A percentile compares a stretch with the other conserved stretches of the same genome.
Conservation (phyloP, 2,329 filamentous ascomycete species). For the Plenodomus biglobosus region DNA sequence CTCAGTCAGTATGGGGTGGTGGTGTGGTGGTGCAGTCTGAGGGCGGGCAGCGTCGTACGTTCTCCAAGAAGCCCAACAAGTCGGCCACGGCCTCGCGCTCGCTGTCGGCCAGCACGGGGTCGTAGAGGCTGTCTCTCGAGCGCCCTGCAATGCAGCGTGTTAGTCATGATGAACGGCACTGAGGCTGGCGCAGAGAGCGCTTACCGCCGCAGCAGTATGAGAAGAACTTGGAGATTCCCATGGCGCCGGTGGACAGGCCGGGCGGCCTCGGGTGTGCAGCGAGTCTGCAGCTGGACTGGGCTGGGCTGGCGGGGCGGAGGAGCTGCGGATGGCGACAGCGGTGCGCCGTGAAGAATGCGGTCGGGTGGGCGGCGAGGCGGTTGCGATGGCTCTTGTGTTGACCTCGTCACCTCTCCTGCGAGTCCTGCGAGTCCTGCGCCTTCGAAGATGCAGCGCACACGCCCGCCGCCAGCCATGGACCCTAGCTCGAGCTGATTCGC, state of each 20-base stretch:
- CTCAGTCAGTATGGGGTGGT: conserved; percentile 40
- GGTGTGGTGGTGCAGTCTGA: conserved; percentile 5
- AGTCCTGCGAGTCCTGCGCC: neutral
- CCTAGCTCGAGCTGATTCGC: too few relatives aligned
- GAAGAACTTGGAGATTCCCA: conserved; percentile 43
- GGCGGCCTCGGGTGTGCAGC: conserved; percentile 3
- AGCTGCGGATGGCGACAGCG: conserved; percentile 5
- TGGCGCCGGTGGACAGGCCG: conserved; percentile 32
- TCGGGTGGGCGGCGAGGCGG: conserved; percentile 13
- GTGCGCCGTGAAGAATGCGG: conserved; percentile 9
- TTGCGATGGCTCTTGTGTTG: neutral
- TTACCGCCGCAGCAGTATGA: conserved; percentile 45
- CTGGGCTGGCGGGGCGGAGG: conserved; percentile 2
- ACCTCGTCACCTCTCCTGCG: neutral
- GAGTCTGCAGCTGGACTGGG: conserved; percentile 6
- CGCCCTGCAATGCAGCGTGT: conserved; percentile 40
- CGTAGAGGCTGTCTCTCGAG: conserved; percentile 52
- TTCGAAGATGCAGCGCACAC: conserved; percentile 2
- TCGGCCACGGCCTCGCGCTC: conserved; percentile 97
- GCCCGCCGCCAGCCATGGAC: conserved; percentile 1
- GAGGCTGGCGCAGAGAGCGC: conserved; percentile 9
- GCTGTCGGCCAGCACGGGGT: conserved; percentile 80
- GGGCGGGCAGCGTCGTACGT: conserved; percentile 60
- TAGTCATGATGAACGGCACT: conserved; percentile 17
- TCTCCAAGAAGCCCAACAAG: conserved; percentile 91